These are phyloP conservation scores for Passiflora organensis DNA, from an alignment of 345 rosid species.

Conservation along the genomic window DNA sequence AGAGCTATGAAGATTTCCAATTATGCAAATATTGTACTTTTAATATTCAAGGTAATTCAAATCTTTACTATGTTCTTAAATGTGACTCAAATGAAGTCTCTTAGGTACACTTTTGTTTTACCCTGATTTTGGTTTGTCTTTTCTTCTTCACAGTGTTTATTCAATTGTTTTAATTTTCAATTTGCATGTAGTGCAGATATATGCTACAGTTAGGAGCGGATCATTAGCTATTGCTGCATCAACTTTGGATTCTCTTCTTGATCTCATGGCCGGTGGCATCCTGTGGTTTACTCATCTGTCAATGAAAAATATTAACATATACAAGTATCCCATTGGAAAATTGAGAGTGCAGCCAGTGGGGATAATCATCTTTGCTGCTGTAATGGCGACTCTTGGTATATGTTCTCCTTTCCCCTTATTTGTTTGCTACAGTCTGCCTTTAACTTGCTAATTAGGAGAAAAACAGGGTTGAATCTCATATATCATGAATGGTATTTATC, in stretches of 20 bases:
- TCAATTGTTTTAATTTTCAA: too few species aligned
- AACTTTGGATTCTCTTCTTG: slow-evolving; percentile 84
- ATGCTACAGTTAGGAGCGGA: slow-evolving; percentile 81
- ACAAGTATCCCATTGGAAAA: slow-evolving; percentile 87
- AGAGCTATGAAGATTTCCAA: slow-evolving; percentile 78
- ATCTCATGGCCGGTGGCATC: slow-evolving; percentile 91
- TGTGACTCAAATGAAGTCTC: too few species aligned
- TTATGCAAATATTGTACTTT: slow-evolving; percentile 59
- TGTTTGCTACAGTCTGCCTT: too few species aligned
- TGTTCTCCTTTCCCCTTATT: background rate
- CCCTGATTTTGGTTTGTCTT: too few species aligned
- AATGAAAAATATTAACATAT: slow-evolving; percentile 78
- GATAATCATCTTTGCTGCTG: slow-evolving; percentile 75
- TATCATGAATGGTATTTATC: too few species aligned
- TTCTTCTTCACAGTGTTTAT: too few species aligned
- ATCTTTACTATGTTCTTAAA: too few species aligned
- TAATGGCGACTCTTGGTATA: slow-evolving; percentile 95
- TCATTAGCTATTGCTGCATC: slow-evolving; percentile 94
- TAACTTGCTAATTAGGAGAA: too few species aligned
- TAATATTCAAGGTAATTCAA: slow-evolving; percentile 71
- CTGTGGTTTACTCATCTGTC: slow-evolving; percentile 90
- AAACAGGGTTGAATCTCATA: too few species aligned
- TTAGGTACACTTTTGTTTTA: too few species aligned
- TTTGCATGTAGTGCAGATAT: slow-evolving; percentile 53
- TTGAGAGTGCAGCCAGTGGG: slow-evolving; percentile 94